Conservation (phyloP, 805 yeast genomes). For the Groenewaldozyma salmanticensis region DNA sequence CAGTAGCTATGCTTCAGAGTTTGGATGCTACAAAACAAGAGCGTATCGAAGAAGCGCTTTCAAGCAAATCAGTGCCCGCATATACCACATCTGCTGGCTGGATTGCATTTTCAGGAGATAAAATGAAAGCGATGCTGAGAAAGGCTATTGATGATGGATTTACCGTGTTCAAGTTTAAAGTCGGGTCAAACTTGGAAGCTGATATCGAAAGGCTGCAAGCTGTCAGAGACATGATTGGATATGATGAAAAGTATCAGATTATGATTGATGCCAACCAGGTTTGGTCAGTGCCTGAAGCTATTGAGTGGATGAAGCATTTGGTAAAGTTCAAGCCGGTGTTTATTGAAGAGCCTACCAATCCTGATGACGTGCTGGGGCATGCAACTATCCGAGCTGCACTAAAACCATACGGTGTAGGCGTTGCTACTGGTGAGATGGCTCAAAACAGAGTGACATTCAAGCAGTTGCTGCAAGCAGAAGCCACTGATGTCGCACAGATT, state of each 20-base stretch:
- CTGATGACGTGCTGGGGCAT: slow-evolving; percentile 28
- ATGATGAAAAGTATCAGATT: slow-evolving; percentile 22
- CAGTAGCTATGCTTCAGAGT: slow-evolving; percentile 25
- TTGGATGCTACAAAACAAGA: slow-evolving; percentile 24
- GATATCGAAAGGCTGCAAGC: slow-evolving; percentile 28
- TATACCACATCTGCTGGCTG: slow-evolving; percentile 37
- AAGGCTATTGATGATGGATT: slow-evolving; percentile 31
- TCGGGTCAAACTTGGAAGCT: slow-evolving; percentile 28
- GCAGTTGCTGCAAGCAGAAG: slow-evolving; percentile 24
- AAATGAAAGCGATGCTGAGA: slow-evolving; percentile 27
- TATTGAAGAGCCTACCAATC: slow-evolving; percentile 30
- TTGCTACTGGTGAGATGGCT: slow-evolving; percentile 30
- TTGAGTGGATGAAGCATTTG: slow-evolving; percentile 22
- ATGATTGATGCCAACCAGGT: slow-evolving; percentile 31
- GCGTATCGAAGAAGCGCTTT: slow-evolving; percentile 25
- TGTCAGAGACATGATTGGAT: slow-evolving; percentile 25
- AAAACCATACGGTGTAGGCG: slow-evolving; percentile 23
- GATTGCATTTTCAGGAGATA: slow-evolving; percentile 33
- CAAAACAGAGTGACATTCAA: slow-evolving; percentile 28
- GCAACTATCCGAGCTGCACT: slow-evolving; percentile 23
- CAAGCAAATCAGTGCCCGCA: slow-evolving; percentile 31
- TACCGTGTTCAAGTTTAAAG: slow-evolving; percentile 32
- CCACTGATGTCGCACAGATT: slow-evolving; percentile 26
- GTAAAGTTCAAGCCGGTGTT: slow-evolving; percentile 26
- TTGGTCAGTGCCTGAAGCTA: slow-evolving; percentile 29